Base-by-base conservation (phyloP, 768 basidiomycete species). In the Collybia nuda region DNA sequence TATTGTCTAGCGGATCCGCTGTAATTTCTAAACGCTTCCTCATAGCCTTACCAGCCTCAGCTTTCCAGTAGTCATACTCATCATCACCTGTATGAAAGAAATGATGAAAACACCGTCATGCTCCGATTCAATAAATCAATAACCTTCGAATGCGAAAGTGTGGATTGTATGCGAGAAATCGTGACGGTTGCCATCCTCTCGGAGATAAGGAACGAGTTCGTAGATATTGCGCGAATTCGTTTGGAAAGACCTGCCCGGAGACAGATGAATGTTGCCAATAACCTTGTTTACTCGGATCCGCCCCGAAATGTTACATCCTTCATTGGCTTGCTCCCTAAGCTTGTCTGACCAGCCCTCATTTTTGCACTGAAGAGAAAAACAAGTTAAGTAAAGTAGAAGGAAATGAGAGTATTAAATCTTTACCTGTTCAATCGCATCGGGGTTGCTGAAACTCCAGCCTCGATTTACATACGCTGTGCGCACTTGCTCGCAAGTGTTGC, bases 241-340 rank as follows among this genome's bases (percentile, higher is more conserved):
- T 67, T 95, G 94, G 87, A 95, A 99, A n/a, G 93, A 92, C 39
- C 88, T 82, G 24, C 97, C 97, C 1, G 93, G 95, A 5, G 92
- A 93, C 60, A 98, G 81, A 64, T 97, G 91, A 66, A 98, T 89
- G 70, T 92, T 97, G 49, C 96, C 94, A 56, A 93, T 81, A 56
- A 98, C 96, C 69, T 98, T 97, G 81, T 98, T 98, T 48, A 98
- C 92, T 49, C 88, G 89, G 52, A 99, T 82, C 47, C 86, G 85
- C 39, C 97, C 97, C 19, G 86, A 83, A 54, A 98, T 76, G 67
- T 93, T 95, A 76, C 97, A 99, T 0, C 97, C 97, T 61, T 99
- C 97, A 45, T 84, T 80, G 4, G 93, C 84, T 66, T 98, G 96
- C 24, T 94, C 90, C 68, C 85, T 85, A 55, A 99, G 80, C 66